A percentile compares a stretch with the other conserved stretches of the same genome.
These are phyloP conservation scores for Pyrrhoderma noxium DNA, from an alignment of 1,284 basidiomycete genomes.

Conservation along the genomic window DNA sequence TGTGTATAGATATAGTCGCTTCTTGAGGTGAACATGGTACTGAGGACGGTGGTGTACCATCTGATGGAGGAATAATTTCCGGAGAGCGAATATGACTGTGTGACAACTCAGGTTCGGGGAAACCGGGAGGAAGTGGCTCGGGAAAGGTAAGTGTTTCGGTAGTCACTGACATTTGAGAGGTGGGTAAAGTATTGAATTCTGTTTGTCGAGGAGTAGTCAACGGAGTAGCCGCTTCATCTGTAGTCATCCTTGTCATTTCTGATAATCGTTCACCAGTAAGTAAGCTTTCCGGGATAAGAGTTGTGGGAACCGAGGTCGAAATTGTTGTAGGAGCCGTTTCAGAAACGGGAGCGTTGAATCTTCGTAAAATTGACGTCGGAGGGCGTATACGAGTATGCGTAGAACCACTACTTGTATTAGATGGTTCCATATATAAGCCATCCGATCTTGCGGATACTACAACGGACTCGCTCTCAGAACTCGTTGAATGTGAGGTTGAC, in stretches of 20 bases:
- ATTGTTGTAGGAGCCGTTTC: not conserved
- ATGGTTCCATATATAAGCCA: slow-evolving; percentile 17
- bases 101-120: slow-evolving; percentile 12
- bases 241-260: not conserved
- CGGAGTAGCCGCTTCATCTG: slow-evolving; percentile 9
- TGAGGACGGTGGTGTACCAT: not conserved
- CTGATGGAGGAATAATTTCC: slow-evolving; percentile 6
- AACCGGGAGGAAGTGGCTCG: slow-evolving; percentile 3
- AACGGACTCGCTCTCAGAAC: slow-evolving; percentile 1
- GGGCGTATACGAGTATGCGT: slow-evolving; percentile 7
- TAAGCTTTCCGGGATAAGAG: too few species aligned
- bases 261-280: not conserved
- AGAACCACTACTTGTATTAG: slow-evolving; percentile 7
- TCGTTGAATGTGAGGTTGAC: slow-evolving; percentile 11
- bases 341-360: slow-evolving; percentile 7
- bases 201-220: not conserved
- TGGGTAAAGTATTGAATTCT: slow-evolving; percentile 5
- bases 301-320: not conserved
- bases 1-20: not conserved
- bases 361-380: slow-evolving; percentile 8
- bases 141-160: not conserved
- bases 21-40: not conserved
- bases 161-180: not conserved
- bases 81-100: not conserved
- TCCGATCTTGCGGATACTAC: not conserved